phyloP scores from a whole-genome alignment of 164 flowering plant genomes.

The Vitis cinerea region DNA sequence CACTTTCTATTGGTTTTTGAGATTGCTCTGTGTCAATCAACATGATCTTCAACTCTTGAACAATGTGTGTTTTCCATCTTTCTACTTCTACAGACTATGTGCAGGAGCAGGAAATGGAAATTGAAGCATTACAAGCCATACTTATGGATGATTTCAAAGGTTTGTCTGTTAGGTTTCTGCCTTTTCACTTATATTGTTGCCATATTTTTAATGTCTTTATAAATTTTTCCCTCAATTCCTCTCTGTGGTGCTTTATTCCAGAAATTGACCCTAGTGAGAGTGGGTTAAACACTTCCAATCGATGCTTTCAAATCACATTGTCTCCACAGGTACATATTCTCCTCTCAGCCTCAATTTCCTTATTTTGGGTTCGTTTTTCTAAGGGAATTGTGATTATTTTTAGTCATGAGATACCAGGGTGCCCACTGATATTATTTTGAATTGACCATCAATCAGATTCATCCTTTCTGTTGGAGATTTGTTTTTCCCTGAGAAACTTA shows the following conservation, averaged over 20 bases:
- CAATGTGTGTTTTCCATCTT: too few relatives aligned
- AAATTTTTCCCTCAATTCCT: too few relatives aligned
- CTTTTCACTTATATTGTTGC: neutral
- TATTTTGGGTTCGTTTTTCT: too few relatives aligned
- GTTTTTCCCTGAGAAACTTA: too few relatives aligned
- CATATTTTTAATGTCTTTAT: neutral
- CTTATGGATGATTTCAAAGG: conserved; percentile 95
- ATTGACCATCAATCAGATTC: too few relatives aligned
- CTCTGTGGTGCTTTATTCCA: conserved; percentile 23
- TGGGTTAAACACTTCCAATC: conserved; percentile 68
- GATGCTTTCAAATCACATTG: conserved; percentile 77
- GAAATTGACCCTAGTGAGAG: conserved; percentile 86
- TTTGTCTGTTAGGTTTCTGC: conserved; percentile 13
- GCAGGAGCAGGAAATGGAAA: conserved; percentile 98
- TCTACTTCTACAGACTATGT: conserved; percentile 48
- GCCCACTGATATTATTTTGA: too few relatives aligned
- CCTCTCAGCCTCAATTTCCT: neutral
- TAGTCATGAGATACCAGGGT: too few relatives aligned
- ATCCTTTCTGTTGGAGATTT: too few relatives aligned
- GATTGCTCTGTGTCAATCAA: too few relatives aligned
- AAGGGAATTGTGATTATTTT: too few relatives aligned
- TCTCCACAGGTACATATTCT: conserved; percentile 57
- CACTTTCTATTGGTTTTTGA: too few relatives aligned
- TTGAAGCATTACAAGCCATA: conserved; percentile 93
- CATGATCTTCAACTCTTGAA: too few relatives aligned